Percentiles rank a stretch among this genome's conserved stretches.
Evolutionary conservation across 768 basidiomycete genomes (phyloP).

Genomic region (Boletus sensibilis): DNA sequence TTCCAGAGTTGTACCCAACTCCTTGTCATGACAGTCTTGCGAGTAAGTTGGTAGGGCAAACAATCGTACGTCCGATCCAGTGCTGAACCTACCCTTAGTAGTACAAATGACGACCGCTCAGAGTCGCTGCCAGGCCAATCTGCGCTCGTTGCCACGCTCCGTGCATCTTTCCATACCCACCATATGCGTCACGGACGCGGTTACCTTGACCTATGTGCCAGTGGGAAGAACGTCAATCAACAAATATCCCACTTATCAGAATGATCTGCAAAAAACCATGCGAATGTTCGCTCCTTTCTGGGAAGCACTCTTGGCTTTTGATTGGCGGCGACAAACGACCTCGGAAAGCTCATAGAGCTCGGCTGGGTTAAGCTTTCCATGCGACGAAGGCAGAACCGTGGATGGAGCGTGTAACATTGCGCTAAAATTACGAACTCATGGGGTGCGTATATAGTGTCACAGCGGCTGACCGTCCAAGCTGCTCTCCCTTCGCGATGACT

Average conservation of each 20-base stretch:
- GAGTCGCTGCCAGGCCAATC: background rate
- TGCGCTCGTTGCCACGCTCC: background rate
- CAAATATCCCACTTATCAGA: background rate
- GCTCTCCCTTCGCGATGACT: background rate
- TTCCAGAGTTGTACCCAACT: background rate
- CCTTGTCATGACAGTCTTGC: background rate
- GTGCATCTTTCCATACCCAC: background rate
- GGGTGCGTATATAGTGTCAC: background rate
- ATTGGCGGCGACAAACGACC: background rate
- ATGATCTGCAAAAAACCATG: background rate
- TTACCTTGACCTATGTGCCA: background rate
- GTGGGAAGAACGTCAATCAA: background rate
- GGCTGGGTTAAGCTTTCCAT: background rate
- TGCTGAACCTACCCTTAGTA: background rate
- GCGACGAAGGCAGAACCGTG: background rate
- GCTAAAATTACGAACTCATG: background rate
- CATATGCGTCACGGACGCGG: background rate
- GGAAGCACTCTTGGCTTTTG: background rate
- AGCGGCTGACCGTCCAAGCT: background rate
- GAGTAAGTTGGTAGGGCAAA: background rate
- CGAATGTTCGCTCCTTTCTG: background rate
- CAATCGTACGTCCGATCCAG: background rate
- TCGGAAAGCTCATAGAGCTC: background rate
- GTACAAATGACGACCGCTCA: background rate
- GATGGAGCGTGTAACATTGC: background rate